Percentiles rank a stretch among this genome's conserved stretches.
Conservation (phyloP, 805 yeast species). For the Saccharomycopsis sp. region DNA sequence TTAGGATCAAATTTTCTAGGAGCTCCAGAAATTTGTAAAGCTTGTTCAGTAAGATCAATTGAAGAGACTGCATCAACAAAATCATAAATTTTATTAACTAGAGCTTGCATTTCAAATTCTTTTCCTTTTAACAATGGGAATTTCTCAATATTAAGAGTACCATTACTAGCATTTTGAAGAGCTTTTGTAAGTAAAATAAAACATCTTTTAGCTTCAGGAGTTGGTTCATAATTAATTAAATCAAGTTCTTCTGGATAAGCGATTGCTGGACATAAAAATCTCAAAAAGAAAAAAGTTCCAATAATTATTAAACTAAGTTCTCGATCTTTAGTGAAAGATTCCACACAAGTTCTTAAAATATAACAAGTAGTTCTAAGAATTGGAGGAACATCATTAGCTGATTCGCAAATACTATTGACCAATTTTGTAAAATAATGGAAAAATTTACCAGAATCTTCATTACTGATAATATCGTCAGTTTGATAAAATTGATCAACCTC, state of each 20-base stretch:
- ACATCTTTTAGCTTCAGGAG: slow-evolving; percentile 24
- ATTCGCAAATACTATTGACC: slow-evolving; percentile 47
- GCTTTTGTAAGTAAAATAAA: slow-evolving; percentile 73
- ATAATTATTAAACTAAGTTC: slow-evolving; percentile 43
- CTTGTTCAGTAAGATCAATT: neutral
- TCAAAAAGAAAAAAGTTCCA: slow-evolving; percentile 76
- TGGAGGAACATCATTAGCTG: slow-evolving; percentile 51
- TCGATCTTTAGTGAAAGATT: slow-evolving; percentile 1
- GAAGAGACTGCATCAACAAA: slow-evolving; percentile 31
- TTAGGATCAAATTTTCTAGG: slow-evolving; percentile 11
- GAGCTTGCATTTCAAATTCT: slow-evolving; percentile 30
- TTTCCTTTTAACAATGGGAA: slow-evolving; percentile 44
- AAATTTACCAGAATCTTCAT: slow-evolving; percentile 36
- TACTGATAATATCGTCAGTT: slow-evolving; percentile 29
- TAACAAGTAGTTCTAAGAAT: slow-evolving; percentile 66
- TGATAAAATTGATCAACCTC: slow-evolving; percentile 40
- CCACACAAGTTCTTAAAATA: slow-evolving; percentile 51
- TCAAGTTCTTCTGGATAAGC: slow-evolving; percentile 68
- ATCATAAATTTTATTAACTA: slow-evolving; percentile 29
- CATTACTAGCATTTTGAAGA: slow-evolving; percentile 80
- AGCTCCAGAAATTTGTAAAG: slow-evolving; percentile 19
- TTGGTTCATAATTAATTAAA: slow-evolving; percentile 22
- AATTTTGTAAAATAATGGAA: slow-evolving; percentile 44
- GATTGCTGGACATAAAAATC: slow-evolving; percentile 81
- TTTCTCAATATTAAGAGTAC: slow-evolving; percentile 53